A percentile compares a stretch with the other conserved stretches of the same genome.
Evolutionary conservation across 108 stramenopile species (phyloP).

Genomic region (Skeletonema grethae): DNA sequence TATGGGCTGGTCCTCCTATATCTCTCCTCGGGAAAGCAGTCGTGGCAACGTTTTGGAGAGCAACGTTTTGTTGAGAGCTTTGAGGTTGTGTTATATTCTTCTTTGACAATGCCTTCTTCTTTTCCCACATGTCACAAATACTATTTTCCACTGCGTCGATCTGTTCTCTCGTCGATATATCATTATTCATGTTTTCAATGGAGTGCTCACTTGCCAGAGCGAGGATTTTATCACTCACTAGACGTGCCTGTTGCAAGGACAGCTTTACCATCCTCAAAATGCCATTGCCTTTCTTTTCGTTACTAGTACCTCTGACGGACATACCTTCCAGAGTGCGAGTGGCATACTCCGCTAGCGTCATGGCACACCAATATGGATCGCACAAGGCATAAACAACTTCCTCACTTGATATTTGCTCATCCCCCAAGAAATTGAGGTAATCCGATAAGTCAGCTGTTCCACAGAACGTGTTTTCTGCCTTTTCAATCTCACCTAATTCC

Average conservation of each 20-base stretch:
- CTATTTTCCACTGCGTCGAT: slow-evolving; percentile 27
- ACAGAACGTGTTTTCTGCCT: slow-evolving; percentile 14
- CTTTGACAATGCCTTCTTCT: slow-evolving; percentile 3
- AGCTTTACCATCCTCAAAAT: slow-evolving; percentile 16
- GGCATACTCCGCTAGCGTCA: slow-evolving; percentile 24
- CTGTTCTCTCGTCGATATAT: slow-evolving; percentile 7
- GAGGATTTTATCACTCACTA: slow-evolving; percentile 23
- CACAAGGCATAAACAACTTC: slow-evolving; percentile 19
- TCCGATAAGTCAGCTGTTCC: slow-evolving; percentile 28
- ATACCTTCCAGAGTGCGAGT: slow-evolving; percentile 24
- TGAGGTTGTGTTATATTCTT: not conserved
- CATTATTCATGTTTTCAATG: slow-evolving; percentile 4
- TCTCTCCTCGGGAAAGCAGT: slow-evolving; percentile 11
- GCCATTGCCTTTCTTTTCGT: slow-evolving; percentile 22
- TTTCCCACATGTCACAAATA: slow-evolving; percentile 25
- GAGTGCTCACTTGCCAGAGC: slow-evolving; percentile 19
- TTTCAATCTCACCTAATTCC: slow-evolving; percentile 24
- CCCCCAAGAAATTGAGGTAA: slow-evolving; percentile 7
- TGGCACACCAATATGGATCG: slow-evolving; percentile 22
- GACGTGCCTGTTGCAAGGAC: slow-evolving; percentile 18
- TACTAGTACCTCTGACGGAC: not conserved
- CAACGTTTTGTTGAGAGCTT: not conserved
- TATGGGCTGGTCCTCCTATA: slow-evolving; percentile 2
- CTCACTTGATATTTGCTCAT: slow-evolving; percentile 2
- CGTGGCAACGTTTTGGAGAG: not conserved